These are phyloP conservation scores for Aethionema arabicum DNA, from an alignment of 345 rosid species.

Conservation along the genomic window DNA sequence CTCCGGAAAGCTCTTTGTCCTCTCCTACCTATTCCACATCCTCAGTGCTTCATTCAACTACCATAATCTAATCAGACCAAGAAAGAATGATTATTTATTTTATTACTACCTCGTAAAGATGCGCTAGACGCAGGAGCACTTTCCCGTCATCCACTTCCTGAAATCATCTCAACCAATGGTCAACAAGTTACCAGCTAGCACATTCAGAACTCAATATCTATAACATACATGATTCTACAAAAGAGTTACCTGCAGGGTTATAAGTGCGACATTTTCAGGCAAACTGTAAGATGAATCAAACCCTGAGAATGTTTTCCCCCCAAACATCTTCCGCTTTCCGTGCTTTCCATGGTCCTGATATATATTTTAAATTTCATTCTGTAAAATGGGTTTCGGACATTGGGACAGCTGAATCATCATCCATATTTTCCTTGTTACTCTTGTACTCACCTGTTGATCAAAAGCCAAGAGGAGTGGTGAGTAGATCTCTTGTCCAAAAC, in stretches of 20 bases:
- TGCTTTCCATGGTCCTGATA: conserved; percentile 66
- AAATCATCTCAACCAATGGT: conserved; percentile 11
- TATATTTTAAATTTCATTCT: conserved; percentile 4
- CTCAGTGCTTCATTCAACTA: conserved; percentile 26
- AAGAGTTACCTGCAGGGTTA: conserved; percentile 75
- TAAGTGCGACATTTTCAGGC: conserved; percentile 76
- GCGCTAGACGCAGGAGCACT: conserved; percentile 83
- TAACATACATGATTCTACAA: conserved; percentile 3
- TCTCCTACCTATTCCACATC: conserved; percentile 55
- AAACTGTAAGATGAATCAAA: conserved; percentile 72
- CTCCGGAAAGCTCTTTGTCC: conserved; percentile 70
- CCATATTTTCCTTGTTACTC: conserved; percentile 2
- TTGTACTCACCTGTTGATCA: conserved; percentile 60
- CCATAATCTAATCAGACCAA: conserved; percentile 7
- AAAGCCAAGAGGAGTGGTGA: conserved; percentile 88
- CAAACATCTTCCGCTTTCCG: conserved; percentile 56
- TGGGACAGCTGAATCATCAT: conserved; percentile 8
- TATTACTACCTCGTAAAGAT: conserved; percentile 68
- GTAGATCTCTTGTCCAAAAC: conserved; percentile 92
- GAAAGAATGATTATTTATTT: conserved; percentile 10
- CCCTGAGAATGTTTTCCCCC: conserved; percentile 62
- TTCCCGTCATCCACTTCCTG: conserved; percentile 84
- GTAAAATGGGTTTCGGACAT: not conserved
- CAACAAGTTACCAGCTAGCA: conserved; percentile 16
- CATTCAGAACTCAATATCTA: conserved; percentile 1